phyloP scores from a whole-genome alignment of 805 yeast genomes.

The Spathaspora hagerdaliae region DNA sequence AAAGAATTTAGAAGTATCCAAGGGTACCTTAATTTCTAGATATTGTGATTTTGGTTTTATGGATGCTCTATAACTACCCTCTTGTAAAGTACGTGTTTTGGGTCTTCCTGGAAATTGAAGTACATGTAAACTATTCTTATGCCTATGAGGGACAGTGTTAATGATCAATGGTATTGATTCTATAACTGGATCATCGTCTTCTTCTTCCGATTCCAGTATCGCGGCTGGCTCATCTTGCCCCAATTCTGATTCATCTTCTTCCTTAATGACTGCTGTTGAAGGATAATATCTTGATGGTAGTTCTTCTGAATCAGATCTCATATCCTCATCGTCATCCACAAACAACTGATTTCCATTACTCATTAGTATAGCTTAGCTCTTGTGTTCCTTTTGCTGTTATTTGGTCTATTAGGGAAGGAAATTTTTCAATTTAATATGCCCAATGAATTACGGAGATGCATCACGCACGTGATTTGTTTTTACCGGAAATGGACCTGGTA shows the following conservation, averaged over 20 bases:
- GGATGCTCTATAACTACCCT: conserved; percentile 37
- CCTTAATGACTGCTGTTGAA: conserved; percentile 6
- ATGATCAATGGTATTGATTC: conserved; percentile 35
- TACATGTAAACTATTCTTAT: conserved; percentile 29
- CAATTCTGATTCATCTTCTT: conserved; percentile 1
- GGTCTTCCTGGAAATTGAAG: conserved; percentile 56
- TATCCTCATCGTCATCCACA: conserved; percentile 22
- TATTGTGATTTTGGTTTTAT: conserved; percentile 60
- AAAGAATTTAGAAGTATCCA: conserved; percentile 64
- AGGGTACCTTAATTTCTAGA: conserved; percentile 73
- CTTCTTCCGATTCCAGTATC: neutral
- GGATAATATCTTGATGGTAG: conserved; percentile 10
- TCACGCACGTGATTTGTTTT: neutral
- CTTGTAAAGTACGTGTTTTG: conserved; percentile 34
- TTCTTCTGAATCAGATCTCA: conserved; percentile 3
- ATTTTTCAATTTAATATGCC: no score
- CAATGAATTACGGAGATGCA: neutral
- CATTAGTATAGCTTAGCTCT: neutral
- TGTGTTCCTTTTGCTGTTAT: no score
- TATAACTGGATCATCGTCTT: conserved; percentile 35
- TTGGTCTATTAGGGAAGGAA: no score
- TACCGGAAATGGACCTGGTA: no score
- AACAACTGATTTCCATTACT: conserved; percentile 10
- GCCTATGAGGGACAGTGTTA: conserved; percentile 18
- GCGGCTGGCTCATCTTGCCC: neutral